These are phyloP conservation scores for Lophiotrema nucula DNA, from an alignment of 495 filamentous ascomycete genomes.

Conservation along the genomic window DNA sequence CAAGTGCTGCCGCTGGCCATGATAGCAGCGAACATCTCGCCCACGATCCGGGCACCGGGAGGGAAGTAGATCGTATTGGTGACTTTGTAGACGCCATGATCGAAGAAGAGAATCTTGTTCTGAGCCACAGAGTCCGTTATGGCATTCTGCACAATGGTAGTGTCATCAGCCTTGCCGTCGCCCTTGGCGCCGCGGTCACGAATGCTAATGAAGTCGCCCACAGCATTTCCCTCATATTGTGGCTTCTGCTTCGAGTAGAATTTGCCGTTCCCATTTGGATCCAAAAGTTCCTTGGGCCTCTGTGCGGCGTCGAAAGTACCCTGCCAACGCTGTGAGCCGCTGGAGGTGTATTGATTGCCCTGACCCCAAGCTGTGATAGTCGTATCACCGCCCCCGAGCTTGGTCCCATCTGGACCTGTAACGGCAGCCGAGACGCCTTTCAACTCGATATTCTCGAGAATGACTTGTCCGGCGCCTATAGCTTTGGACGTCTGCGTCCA, in stretches of 20 bases:
- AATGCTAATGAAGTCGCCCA: conserved; percentile 67
- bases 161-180: conserved; percentile 70
- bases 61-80: conserved; percentile 82
- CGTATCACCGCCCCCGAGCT: conserved; percentile 23
- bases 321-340: conserved; percentile 38
- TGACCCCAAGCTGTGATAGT: conserved; percentile 69
- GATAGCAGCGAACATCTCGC: conserved; percentile 86
- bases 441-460: conserved; percentile 87
- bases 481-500: conserved; percentile 38
- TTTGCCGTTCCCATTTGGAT: conserved; percentile 43
- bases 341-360: conserved; percentile 25
- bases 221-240: conserved; percentile 64
- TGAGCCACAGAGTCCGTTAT: conserved; percentile 57
- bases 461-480: conserved; percentile 69
- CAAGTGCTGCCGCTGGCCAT: conserved; percentile 70
- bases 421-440: conserved; percentile 56
- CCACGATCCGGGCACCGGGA: conserved; percentile 74
- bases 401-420: conserved; percentile 48
- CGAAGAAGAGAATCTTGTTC: conserved; percentile 80
- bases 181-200: conserved; percentile 76
- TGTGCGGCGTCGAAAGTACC: conserved; percentile 47
- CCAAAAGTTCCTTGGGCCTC: conserved; percentile 60
- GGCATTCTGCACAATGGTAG: conserved; percentile 66
- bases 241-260: conserved; percentile 69
- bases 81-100: conserved; percentile 85